These are phyloP conservation scores for Colletotrichum gloeosporioides DNA, from an alignment of 2,329 filamentous ascomycete genomes.

Conservation along the genomic window DNA sequence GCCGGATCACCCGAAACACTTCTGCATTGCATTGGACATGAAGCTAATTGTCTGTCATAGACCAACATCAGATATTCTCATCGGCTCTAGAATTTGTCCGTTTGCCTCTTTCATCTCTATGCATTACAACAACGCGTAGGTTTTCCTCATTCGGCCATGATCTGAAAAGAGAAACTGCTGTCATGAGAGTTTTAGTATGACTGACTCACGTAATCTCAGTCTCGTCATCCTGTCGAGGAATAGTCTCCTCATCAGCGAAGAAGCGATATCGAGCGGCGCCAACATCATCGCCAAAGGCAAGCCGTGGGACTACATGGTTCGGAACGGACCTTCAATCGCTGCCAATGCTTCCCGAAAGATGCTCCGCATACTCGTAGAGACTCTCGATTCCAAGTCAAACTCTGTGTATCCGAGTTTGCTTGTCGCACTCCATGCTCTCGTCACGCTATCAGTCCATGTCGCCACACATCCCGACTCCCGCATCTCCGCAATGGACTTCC, in stretches of 20 bases:
- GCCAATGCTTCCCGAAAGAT: constrained; percentile 6
- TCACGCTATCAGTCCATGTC: neutral
- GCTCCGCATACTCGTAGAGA: constrained; percentile 1
- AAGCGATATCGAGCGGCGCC: neutral
- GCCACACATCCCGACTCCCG: constrained; percentile 6
- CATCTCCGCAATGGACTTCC: constrained; percentile 10
- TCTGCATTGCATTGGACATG: neutral
- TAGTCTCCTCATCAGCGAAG: constrained; percentile 15
- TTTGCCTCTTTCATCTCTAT: constrained; percentile 7
- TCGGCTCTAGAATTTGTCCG: constrained; percentile 7
- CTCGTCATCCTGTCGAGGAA: constrained; percentile 4
- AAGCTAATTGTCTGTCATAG: neutral
- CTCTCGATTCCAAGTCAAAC: constrained; percentile 5
- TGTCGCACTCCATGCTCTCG: neutral
- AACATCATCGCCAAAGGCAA: constrained; percentile 9
- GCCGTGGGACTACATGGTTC: constrained; percentile 13
- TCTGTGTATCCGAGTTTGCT: neutral
- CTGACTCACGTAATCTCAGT: fast-evolving
- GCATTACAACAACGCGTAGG: constrained; percentile 13
- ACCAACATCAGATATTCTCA: constrained; percentile 11
- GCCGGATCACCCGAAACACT: neutral
- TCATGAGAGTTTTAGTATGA: neutral
- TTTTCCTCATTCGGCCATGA: fast-evolving
- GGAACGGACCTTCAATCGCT: constrained; percentile 4
- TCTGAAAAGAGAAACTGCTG: fast-evolving